phyloP scores from a whole-genome alignment of 768 basidiomycete species.

The Psilocybe sp. region DNA sequence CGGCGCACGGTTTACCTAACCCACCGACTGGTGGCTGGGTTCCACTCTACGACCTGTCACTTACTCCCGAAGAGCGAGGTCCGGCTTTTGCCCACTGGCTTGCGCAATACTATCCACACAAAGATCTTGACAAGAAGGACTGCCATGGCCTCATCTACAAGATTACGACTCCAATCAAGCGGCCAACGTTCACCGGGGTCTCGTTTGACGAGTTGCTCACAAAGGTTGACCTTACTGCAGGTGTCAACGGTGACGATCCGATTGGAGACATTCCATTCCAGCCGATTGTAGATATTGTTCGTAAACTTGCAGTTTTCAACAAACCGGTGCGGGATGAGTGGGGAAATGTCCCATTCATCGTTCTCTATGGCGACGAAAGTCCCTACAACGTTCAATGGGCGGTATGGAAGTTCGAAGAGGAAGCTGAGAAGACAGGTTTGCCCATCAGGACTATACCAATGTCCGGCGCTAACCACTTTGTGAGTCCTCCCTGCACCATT shows the following conservation, averaged over 20 bases:
- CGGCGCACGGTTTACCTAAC: neutral
- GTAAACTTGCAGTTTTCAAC: neutral
- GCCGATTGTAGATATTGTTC: neutral
- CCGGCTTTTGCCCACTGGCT: neutral
- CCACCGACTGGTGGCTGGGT: neutral
- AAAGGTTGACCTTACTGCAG: neutral
- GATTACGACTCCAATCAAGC: neutral
- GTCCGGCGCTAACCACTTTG: neutral
- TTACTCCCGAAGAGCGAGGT: neutral
- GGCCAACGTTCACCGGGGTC: neutral
- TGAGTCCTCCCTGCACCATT: neutral
- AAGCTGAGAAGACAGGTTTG: neutral
- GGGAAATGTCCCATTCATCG: neutral
- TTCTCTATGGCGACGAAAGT: neutral
- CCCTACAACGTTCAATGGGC: neutral
- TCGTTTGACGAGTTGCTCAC: neutral
- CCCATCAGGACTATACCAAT: neutral
- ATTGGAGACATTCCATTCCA: neutral
- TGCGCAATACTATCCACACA: neutral
- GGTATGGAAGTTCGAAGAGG: neutral
- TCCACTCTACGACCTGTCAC: neutral
- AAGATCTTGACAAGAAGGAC: neutral
- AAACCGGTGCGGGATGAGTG: neutral
- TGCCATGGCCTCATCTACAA: neutral
- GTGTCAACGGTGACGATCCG: neutral